These are phyloP conservation scores for Alternaria sp. DNA, from an alignment of 2,329 filamentous ascomycete species.

Conservation along the genomic window DNA sequence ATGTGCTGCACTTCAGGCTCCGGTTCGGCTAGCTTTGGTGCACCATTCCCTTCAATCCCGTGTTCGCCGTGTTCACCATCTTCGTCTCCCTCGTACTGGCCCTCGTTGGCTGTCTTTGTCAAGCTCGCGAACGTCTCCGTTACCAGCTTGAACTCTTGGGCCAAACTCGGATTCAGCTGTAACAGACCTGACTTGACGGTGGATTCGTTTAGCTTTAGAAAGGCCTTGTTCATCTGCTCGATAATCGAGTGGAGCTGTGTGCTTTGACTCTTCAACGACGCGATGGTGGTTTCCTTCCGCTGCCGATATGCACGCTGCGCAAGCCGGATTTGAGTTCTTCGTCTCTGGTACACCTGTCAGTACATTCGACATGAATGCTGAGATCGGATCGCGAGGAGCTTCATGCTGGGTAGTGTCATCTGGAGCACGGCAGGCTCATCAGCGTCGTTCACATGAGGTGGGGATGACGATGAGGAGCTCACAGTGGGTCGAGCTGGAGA, in stretches of 20 bases:
- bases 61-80: conserved; percentile 41
- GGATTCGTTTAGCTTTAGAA: conserved; percentile 70
- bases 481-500: not conserved
- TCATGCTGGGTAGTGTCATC: not conserved
- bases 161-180: conserved; percentile 63
- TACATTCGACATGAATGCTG: not conserved
- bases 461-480: not conserved
- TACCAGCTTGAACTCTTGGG: conserved; percentile 62
- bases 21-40: conserved; percentile 5
- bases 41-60: conserved; percentile 6
- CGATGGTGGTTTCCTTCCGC: conserved; percentile 83
- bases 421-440: not conserved
- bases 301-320: conserved; percentile 85
- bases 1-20: conserved; percentile 20
- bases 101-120: conserved; percentile 53
- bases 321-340: conserved; percentile 84
- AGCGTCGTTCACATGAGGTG: not conserved
- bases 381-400: not conserved
- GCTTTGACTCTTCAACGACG: conserved; percentile 73
- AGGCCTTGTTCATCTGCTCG: conserved; percentile 75
- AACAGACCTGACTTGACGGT: conserved; percentile 65
- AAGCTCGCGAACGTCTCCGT: conserved; percentile 66
- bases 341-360: conserved; percentile 61
- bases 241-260: conserved; percentile 71
- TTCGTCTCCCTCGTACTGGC: conserved; percentile 35